Base-by-base conservation (phyloP, 1,284 basidiomycete genomes). In the Ceratobasidium sp. region DNA sequence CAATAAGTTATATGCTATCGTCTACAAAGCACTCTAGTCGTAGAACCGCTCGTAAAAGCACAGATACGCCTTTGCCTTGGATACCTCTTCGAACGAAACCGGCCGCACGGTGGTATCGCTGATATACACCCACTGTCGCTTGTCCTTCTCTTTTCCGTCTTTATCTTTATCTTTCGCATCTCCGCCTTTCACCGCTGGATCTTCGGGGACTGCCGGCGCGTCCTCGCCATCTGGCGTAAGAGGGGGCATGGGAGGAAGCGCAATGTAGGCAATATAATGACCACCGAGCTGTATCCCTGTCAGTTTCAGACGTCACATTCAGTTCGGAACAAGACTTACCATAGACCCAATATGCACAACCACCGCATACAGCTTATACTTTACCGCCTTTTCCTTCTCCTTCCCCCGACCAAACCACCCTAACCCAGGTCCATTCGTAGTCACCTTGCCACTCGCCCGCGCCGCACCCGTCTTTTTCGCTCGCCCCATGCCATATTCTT, bases 301-400 rank as follows among this genome's bases (percentile, higher is more conserved):
- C 11, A 62, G 9, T 22, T 19, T 40, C 11, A 40, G 19, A 7
- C 5, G 0, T 13, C 37, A 13, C 6, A 6, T 9, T 37, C 19
- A 43, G 6, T 19, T 61, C 15, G 8, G 44, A 2, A 61, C 29
- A 46, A 76, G 43, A 84, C 87, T 75, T 76, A 95, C 92, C 92
- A 97, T 95, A 81, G 91, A 92, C 32, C 95, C 95, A 76, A 95
- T 91, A 83, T 98, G 96, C 67, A 97, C 95, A 3, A 98, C 94
- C 1, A 97, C 92, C 32, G 95, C 93, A 82, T 93, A 93, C 70
- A 94, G 81, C 61, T 91, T 85, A 83, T 93, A 93, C 88, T 90
- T 88, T 79, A 90, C 93, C 78, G 68, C 59, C 25, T 85, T 87
- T 80, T 88, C 88, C 32, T 85, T 82, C 75, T 84, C 80, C 81